These are phyloP conservation scores for Primulina tabacum DNA, from an alignment of 257 asterid species.

Conservation along the genomic window DNA sequence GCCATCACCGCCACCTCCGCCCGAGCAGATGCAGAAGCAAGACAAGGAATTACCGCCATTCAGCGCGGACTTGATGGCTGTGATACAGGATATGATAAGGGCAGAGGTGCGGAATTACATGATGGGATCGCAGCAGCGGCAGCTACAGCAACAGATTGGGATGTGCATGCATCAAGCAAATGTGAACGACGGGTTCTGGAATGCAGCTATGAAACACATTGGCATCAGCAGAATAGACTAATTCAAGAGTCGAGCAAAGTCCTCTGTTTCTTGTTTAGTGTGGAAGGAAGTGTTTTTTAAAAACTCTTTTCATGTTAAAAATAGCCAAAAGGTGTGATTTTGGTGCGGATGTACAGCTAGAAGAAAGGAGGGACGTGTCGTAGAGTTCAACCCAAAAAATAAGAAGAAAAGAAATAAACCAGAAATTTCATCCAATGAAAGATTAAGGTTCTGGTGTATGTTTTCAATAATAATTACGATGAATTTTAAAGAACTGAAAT, in stretches of 20 bases:
- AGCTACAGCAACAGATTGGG: conserved; percentile 42
- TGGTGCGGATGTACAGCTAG: conserved; percentile 42
- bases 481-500: too few species aligned
- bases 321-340: conserved; percentile 26
- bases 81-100: conserved; percentile 83
- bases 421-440: background rate
- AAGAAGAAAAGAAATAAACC: background rate
- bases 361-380: background rate
- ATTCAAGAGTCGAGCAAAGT: background rate
- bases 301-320: background rate
- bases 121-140: conserved; percentile 47
- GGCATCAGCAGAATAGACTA: conserved; percentile 60
- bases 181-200: conserved; percentile 51
- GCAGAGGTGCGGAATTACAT: conserved; percentile 81
- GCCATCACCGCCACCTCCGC: conserved; percentile 19
- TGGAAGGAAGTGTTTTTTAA: background rate
- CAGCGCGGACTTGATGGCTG: conserved; percentile 56
- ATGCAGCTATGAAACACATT: conserved; percentile 56
- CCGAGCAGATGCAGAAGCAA: conserved; percentile 16
- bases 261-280: conserved; percentile 46
- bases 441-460: too few species aligned
- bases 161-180: conserved; percentile 65
- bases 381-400: background rate
- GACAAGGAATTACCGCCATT: conserved; percentile 56
- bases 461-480: too few species aligned